Evolutionary conservation across 148 eudicot species (phyloP), one percentile per base, ranked within the genome.

Genomic region (Cornus florida): DNA sequence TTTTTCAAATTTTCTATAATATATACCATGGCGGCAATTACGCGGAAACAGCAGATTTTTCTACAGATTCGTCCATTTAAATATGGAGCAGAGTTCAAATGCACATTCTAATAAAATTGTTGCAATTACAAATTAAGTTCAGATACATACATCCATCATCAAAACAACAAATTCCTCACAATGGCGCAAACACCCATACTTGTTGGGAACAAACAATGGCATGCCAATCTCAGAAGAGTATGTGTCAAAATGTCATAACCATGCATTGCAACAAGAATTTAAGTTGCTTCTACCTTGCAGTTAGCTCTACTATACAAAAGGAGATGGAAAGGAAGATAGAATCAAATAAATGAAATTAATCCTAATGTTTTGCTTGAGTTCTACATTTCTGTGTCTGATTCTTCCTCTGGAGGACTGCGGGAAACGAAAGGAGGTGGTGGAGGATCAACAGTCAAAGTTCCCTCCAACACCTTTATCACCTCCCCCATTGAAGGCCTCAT

Each of bases 401-500:
- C 83, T 69, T 67, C 83, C 62, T 70, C 80, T 32, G 50, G 69
- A 38, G 60, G 10, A 50, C 65, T 60, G 35, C 38, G 70, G 67
- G 71, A 46, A 76, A 88, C 38, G 38, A 88, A 86, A 57, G 89
- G 88, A 12, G 84, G 80, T 5, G 92, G 89, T 1, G 94, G 91
- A 1, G 83, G 86, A 80, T 91, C 94, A 72, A 91, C 91, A 17
- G 77, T 75, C 83, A 86, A 76, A 8, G 84, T 83, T 22, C 94
- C 90, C 73, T 89, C 90, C 71, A 91, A 79, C 76, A 91, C 94
- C 77, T 89, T 87, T 68, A 91, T 79, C n/a, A 91, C 89, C 80
- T 91, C 94, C 17, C 87, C 88, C 92, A 91, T 91, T n/a, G 92
- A 83, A 62, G 94, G 94, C 79, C 92, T 86, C 87, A 83, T 78